These are phyloP conservation scores for Harringtonia aguacate DNA, from an alignment of 2,329 filamentous ascomycete genomes.

Conservation along the genomic window DNA sequence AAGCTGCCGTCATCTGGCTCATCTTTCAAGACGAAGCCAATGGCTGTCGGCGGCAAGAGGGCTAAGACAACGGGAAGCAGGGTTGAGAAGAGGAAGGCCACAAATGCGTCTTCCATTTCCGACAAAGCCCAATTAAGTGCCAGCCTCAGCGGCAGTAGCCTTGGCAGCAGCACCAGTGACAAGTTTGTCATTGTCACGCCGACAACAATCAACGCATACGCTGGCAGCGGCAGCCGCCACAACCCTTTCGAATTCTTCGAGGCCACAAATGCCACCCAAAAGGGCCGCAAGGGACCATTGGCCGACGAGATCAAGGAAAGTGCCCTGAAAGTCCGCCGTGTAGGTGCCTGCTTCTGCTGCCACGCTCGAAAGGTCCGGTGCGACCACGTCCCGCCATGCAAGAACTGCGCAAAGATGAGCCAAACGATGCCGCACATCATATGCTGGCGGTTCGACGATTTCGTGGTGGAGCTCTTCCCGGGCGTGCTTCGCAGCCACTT, in stretches of 20 bases:
- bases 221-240: constrained; percentile 25
- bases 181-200: constrained; percentile 47
- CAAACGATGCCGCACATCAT: constrained; percentile 39
- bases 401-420: constrained; percentile 43
- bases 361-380: constrained; percentile 49
- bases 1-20: background rate
- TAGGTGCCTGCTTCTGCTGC: constrained; percentile 49
- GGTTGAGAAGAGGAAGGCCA: constrained; percentile 32
- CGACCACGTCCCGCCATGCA: constrained; percentile 43
- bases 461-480: constrained; percentile 40
- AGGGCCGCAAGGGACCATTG: constrained; percentile 45
- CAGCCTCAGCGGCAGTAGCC: constrained; percentile 4
- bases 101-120: constrained; percentile 7
- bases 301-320: constrained; percentile 42
- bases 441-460: constrained; percentile 50
- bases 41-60: constrained; percentile 26
- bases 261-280: constrained; percentile 38
- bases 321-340: constrained; percentile 41
- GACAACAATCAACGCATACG: constrained; percentile 38
- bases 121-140: constrained; percentile 5
- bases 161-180: constrained; percentile 18
- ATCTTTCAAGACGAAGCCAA: constrained; percentile 1
- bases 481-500: constrained; percentile 40
- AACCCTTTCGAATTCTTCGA: constrained; percentile 47
- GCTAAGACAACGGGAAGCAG: constrained; percentile 26